Percentiles rank a stretch among this genome's conserved stretches.
Evolutionary conservation across 345 rosid species (phyloP).

Genomic region (Lepidium aucheri): DNA sequence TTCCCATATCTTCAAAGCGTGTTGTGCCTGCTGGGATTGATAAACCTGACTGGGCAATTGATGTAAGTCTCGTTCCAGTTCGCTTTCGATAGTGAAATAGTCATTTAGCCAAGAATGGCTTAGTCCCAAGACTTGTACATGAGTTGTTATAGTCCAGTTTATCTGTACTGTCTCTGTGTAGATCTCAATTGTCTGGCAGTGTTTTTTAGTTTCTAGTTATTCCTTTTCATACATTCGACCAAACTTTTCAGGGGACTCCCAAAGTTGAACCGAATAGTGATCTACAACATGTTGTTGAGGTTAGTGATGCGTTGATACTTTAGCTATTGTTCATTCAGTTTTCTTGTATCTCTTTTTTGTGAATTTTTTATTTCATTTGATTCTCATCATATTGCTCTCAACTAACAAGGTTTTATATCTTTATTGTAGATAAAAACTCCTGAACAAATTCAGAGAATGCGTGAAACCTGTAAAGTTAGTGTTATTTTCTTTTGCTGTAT

Average conservation of each 20-base stretch:
- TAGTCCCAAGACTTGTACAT: neutral
- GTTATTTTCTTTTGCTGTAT: neutral
- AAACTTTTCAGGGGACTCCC: conserved; percentile 59
- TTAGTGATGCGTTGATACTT: conserved; percentile 12
- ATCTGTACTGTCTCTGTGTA: neutral
- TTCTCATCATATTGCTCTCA: neutral
- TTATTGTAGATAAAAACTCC: conserved; percentile 67
- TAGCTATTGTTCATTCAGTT: neutral
- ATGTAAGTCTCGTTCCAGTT: conserved; percentile 41
- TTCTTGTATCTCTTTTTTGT: neutral
- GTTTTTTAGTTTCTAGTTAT: neutral
- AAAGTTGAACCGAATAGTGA: conserved; percentile 85
- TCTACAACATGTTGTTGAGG: conserved; percentile 84
- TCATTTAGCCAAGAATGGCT: neutral
- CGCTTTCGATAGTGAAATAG: neutral
- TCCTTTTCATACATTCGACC: neutral
- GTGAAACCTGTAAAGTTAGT: conserved; percentile 86
- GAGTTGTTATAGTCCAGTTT: neutral
- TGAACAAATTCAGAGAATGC: conserved; percentile 80
- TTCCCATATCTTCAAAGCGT: conserved; percentile 61
- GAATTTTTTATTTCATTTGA: neutral
- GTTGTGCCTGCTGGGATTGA: conserved; percentile 58
- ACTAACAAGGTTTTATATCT: conserved; percentile 12
- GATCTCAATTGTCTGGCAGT: neutral
- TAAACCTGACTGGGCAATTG: conserved; percentile 86